phyloP scores from a whole-genome alignment of 768 basidiomycete genomes.

The Rhizopogon rudus region DNA sequence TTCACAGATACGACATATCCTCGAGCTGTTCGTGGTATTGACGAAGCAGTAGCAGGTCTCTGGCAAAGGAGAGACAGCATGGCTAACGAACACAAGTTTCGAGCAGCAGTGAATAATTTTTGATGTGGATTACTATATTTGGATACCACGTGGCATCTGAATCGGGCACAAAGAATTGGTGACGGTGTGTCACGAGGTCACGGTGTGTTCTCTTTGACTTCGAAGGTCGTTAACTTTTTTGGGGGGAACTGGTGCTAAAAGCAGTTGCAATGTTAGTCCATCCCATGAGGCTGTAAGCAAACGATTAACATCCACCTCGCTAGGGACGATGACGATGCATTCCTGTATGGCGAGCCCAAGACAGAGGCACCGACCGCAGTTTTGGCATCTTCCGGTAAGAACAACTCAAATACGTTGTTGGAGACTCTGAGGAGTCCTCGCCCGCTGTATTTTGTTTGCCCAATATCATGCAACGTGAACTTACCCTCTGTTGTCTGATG shows the following conservation, averaged over 20 bases:
- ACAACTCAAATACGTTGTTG: conserved; percentile 19
- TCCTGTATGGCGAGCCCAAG: conserved; percentile 61
- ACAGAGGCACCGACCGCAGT: conserved; percentile 27
- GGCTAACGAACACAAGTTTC: not conserved
- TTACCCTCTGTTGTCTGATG: conserved; percentile 29
- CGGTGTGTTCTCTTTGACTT: conserved; percentile 15
- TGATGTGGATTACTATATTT: no score
- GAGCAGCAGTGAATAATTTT: not conserved
- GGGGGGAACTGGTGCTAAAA: not conserved
- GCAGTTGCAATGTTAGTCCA: conserved; percentile 17
- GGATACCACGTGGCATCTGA: not conserved
- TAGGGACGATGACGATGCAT: conserved; percentile 81
- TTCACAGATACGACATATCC: conserved; percentile 55
- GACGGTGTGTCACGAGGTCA: conserved; percentile 23
- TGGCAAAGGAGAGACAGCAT: conserved; percentile 8
- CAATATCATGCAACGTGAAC: conserved; percentile 39
- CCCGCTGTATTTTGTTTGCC: conserved; percentile 27
- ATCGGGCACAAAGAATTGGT: conserved; percentile 5
- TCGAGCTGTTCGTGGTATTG: conserved; percentile 26
- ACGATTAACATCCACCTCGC: conserved; percentile 21
- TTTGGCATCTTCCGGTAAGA: conserved; percentile 44
- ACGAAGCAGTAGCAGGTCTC: conserved; percentile 3
- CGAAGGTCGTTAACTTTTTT: conserved; percentile 9
- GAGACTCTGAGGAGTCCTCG: conserved; percentile 24
- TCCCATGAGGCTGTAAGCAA: not conserved